Percentiles rank a stretch among this genome's conserved stretches.
These are phyloP conservation scores for Quercus lobata DNA, from an alignment of 331 rosid species.

Conservation along the genomic window DNA sequence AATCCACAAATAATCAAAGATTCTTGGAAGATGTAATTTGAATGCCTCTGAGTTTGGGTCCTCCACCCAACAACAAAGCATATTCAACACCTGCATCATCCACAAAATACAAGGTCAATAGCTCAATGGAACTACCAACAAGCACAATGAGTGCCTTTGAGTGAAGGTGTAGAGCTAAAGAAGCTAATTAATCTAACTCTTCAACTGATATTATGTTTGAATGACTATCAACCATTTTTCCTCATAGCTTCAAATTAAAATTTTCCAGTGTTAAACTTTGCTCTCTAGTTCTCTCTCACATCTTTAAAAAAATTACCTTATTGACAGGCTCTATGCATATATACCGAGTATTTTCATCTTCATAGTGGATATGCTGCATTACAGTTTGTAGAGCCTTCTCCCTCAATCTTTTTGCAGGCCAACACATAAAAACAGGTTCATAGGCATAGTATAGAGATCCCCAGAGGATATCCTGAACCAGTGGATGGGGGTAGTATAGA, in stretches of 20 bases:
- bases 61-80: slow-evolving; percentile 96
- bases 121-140: background rate
- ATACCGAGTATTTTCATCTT: slow-evolving; percentile 94
- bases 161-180: background rate
- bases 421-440: slow-evolving; percentile 68
- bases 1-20: slow-evolving; percentile 78
- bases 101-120: background rate
- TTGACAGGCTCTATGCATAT: slow-evolving; percentile 85
- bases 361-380: slow-evolving; percentile 80
- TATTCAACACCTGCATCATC: slow-evolving; percentile 71
- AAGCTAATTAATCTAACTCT: background rate
- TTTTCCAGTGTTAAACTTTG: background rate
- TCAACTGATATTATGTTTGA: background rate
- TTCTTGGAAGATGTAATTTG: slow-evolving; percentile 85
- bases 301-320: slow-evolving; percentile 43
- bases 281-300: background rate
- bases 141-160: background rate
- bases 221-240: background rate
- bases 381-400: slow-evolving; percentile 49
- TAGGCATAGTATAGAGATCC: slow-evolving; percentile 55
- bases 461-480: slow-evolving; percentile 85
- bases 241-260: background rate
- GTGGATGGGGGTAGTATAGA: slow-evolving; percentile 82
- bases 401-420: slow-evolving; percentile 88
- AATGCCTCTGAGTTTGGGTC: slow-evolving; percentile 89